phyloP scores from a whole-genome alignment of 148 eudicot genomes.

The Nepenthes gracilis region DNA sequence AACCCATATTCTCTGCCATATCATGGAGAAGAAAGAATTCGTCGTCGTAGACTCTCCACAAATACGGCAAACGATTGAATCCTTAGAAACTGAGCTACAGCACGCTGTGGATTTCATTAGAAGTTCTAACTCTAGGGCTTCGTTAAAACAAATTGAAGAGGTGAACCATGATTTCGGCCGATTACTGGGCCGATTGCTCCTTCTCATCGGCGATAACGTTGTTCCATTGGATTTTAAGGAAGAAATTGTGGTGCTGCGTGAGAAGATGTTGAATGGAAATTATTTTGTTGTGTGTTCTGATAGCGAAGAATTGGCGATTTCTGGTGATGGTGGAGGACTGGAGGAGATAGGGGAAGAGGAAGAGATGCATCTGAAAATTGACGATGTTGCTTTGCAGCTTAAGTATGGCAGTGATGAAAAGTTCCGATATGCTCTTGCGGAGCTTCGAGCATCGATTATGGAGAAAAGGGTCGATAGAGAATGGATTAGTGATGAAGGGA shows the following conservation, averaged over 20 bases:
- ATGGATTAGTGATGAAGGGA: constrained; percentile 54
- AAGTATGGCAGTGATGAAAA: constrained; percentile 68
- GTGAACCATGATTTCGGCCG: constrained; percentile 52
- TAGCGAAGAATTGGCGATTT: constrained; percentile 13
- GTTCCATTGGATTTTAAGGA: constrained; percentile 18
- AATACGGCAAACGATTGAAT: constrained; percentile 40
- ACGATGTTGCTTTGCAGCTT: constrained; percentile 57
- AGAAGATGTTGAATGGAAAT: constrained; percentile 54
- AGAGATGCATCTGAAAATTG: constrained; percentile 21
- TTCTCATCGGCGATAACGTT: too few relatives aligned
- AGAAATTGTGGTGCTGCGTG: constrained; percentile 29
- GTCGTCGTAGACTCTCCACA: constrained; percentile 25
- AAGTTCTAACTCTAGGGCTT: constrained; percentile 10
- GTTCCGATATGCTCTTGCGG: constrained; percentile 35
- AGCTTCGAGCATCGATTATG: constrained; percentile 25
- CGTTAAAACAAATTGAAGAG: constrained; percentile 25
- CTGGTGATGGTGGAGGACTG: constrained; percentile 14
- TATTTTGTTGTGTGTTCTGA: constrained; percentile 25
- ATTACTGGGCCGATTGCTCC: constrained; percentile 49
- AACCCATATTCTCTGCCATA: constrained; percentile 27
- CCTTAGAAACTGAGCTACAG: constrained; percentile 38
- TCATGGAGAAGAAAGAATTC: constrained; percentile 11
- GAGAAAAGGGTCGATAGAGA: constrained; percentile 38
- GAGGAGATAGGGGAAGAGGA: constrained; percentile 26
- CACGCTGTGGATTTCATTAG: constrained; percentile 26